Evolutionary conservation across 345 rosid genomes (phyloP).

Genomic region (Populus ilicifolia): DNA sequence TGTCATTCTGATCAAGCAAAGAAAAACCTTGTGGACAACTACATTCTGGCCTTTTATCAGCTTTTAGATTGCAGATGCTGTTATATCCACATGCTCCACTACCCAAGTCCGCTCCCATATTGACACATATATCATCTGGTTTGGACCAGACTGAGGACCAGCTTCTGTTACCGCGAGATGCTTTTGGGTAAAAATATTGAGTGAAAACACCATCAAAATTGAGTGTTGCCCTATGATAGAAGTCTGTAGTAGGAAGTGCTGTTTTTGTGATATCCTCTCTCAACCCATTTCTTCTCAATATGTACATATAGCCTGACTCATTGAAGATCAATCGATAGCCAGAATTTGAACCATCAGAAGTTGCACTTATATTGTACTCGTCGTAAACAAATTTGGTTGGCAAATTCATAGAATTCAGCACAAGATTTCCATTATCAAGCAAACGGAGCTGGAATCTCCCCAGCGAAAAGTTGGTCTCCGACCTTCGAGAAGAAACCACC

Average conservation of each 20-base stretch:
- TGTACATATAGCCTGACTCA: conserved; percentile 4
- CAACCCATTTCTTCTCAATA: not conserved
- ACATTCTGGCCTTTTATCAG: conserved; percentile 11
- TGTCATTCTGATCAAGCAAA: conserved; percentile 3
- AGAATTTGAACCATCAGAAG: not conserved
- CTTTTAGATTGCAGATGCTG: conserved; percentile 22
- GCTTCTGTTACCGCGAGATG: not conserved
- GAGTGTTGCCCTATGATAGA: not conserved
- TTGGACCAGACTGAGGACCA: not conserved
- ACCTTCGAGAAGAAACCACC: not conserved
- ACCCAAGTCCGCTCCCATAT: rapidly evolving
- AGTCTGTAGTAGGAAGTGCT: not conserved
- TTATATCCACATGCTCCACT: conserved; percentile 36
- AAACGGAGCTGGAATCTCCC: conserved; percentile 9
- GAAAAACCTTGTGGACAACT: conserved; percentile 21
- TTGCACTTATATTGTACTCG: not conserved
- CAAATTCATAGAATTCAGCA: not conserved
- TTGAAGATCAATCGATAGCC: not conserved
- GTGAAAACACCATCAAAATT: not conserved
- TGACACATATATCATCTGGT: conserved; percentile 25
- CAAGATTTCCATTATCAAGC: not conserved
- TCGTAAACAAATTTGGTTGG: not conserved
- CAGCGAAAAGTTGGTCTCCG: conserved; percentile 5
- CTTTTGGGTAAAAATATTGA: not conserved
- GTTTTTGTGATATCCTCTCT: too few species aligned